Conservation (phyloP, 2,329 filamentous ascomycete genomes). For the Cryphonectria nitschkei region DNA sequence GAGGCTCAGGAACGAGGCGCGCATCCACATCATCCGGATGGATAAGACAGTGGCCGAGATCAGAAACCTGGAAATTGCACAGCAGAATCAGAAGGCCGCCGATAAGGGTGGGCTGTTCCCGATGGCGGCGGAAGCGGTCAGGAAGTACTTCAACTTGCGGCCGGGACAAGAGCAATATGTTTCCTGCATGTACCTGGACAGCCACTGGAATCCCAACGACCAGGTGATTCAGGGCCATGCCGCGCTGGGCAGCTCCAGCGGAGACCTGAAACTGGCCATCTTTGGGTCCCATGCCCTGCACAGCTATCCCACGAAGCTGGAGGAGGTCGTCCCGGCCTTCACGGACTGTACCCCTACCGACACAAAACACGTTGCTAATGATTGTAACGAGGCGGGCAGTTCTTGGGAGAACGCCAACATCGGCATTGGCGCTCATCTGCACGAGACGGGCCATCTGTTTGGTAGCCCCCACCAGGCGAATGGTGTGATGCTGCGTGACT, state of each 20-base stretch:
- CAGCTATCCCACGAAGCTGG: slow-evolving; percentile 85
- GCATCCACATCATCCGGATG: slow-evolving; percentile 81
- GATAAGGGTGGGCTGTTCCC: slow-evolving; percentile 75
- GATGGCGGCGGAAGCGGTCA: slow-evolving; percentile 78
- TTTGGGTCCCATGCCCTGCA: slow-evolving; percentile 93
- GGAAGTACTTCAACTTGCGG: slow-evolving; percentile 72
- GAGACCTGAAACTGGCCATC: slow-evolving; percentile 80
- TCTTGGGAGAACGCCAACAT: slow-evolving; percentile 96
- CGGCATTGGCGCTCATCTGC: slow-evolving; percentile 89
- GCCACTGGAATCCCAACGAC: slow-evolving; percentile 78
- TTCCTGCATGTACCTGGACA: slow-evolving; percentile 82
- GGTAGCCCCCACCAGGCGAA: slow-evolving; percentile 88
- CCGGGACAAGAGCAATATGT: slow-evolving; percentile 87
- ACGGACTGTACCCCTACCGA: slow-evolving; percentile 90
- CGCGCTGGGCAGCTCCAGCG: slow-evolving; percentile 74
- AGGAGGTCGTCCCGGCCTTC: slow-evolving; percentile 88
- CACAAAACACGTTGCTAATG: slow-evolving; percentile 77
- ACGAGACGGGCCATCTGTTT: slow-evolving; percentile 88
- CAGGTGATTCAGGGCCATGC: slow-evolving; percentile 80
- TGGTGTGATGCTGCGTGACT: slow-evolving; percentile 92
- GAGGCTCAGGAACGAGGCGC: slow-evolving; percentile 86
- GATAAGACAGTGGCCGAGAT: slow-evolving; percentile 86
- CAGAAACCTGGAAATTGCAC: slow-evolving; percentile 74
- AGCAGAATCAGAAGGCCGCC: slow-evolving; percentile 72
- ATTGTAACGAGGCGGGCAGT: slow-evolving; percentile 83